Evolutionary conservation across 1,284 basidiomycete species (phyloP).

Genomic region (Cryptococcus sp.): DNA sequence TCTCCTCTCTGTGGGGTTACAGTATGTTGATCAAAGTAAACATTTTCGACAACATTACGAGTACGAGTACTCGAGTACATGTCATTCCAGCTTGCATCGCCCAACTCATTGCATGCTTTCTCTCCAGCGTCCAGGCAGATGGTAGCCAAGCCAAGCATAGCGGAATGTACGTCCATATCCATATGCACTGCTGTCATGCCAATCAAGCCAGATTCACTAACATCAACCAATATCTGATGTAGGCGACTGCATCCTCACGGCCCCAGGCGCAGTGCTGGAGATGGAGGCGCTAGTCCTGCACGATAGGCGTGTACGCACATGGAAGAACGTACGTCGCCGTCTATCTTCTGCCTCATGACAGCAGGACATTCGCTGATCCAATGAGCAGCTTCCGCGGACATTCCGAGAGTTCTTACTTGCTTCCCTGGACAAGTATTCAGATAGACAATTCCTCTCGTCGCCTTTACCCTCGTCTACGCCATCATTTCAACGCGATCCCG

Average conservation of each 20-base stretch:
- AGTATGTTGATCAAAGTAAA: too few relatives aligned
- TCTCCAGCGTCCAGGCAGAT: not conserved
- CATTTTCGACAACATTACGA: too few relatives aligned
- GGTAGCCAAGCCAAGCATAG: constrained; percentile 13
- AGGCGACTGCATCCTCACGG: constrained; percentile 44
- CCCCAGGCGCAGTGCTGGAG: constrained; percentile 41
- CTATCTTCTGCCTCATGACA: not conserved
- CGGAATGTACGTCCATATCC: constrained; percentile 20
- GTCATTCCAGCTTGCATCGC: too few relatives aligned
- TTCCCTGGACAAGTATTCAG: constrained; percentile 23
- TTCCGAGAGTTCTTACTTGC: constrained; percentile 40
- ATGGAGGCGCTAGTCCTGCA: constrained; percentile 35
- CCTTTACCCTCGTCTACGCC: constrained; percentile 16
- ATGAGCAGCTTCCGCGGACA: constrained; percentile 32
- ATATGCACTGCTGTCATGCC: not conserved
- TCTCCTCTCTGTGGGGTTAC: too few relatives aligned
- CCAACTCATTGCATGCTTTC: too few relatives aligned
- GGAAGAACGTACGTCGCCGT: constrained; percentile 42
- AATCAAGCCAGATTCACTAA: not conserved
- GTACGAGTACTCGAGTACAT: too few relatives aligned
- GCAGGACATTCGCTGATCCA: not conserved
- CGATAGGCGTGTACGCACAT: constrained; percentile 31
- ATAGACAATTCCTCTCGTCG: constrained; percentile 39
- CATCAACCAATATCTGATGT: not conserved
- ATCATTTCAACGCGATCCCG: not conserved